These are phyloP conservation scores for Canna indica DNA, from an alignment of 176 grass and related monocot genomes.

Conservation along the genomic window DNA sequence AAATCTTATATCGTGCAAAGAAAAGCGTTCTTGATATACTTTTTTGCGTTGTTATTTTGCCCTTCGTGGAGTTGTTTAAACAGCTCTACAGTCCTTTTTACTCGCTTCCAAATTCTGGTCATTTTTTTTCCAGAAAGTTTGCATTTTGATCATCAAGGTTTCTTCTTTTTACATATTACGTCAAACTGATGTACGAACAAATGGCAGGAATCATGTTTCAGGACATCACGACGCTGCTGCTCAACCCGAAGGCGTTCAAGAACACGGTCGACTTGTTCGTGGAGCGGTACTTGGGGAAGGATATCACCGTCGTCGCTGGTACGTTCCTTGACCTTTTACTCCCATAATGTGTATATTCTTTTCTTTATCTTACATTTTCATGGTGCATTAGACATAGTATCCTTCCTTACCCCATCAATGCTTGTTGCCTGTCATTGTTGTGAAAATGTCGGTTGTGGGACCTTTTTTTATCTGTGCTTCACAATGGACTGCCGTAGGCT, in stretches of 20 bases:
- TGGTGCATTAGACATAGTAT: background rate
- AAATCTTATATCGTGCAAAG: too few species aligned
- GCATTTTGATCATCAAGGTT: background rate
- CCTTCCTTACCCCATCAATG: background rate
- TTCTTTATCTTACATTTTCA: background rate
- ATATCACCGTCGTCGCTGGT: conserved; percentile 50
- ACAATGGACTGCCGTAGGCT: background rate
- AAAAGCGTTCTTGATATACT: too few species aligned
- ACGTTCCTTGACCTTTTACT: conserved; percentile 1
- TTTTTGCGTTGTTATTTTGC: too few species aligned
- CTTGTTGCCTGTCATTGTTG: conserved; percentile 10
- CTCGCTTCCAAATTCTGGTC: background rate
- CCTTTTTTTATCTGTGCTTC: background rate
- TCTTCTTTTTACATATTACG: background rate
- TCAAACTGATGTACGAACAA: background rate
- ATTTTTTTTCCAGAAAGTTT: background rate
- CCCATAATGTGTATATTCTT: background rate
- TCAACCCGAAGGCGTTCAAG: conserved; percentile 44
- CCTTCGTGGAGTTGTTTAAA: too few species aligned
- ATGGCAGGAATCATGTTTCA: conserved; percentile 58
- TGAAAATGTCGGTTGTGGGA: conserved; percentile 8
- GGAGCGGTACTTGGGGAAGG: conserved; percentile 35
- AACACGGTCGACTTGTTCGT: conserved; percentile 50
- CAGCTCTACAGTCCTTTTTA: too few species aligned
- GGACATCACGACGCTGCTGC: conserved; percentile 55